Evolutionary conservation across 2,329 filamentous ascomycete species (phyloP).

Genomic region (Penicillium nordicum): DNA sequence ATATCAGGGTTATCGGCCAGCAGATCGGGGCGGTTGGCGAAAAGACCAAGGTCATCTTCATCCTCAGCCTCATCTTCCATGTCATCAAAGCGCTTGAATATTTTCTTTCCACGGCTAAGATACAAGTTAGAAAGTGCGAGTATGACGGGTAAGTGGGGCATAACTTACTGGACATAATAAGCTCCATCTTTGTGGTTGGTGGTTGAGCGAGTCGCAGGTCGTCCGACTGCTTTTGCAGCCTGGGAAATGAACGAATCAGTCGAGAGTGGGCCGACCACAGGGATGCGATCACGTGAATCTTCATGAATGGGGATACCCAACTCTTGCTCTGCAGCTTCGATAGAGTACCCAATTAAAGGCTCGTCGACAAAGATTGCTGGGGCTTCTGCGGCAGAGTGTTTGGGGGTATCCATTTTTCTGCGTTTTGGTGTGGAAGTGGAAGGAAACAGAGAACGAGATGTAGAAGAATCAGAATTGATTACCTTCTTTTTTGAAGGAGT

Average conservation of each 20-base stretch:
- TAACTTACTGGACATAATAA: conserved; percentile 20
- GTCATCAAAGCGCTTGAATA: conserved; percentile 55
- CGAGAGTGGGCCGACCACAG: conserved; percentile 24
- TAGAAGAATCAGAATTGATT: conserved; percentile 43
- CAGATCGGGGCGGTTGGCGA: conserved; percentile 40
- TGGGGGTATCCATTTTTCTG: conserved; percentile 42
- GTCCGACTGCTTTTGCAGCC: background rate
- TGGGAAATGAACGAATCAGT: conserved; percentile 53
- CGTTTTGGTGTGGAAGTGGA: conserved; percentile 48
- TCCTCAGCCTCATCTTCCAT: conserved; percentile 40
- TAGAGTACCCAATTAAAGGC: conserved; percentile 22
- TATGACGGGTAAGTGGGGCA: conserved; percentile 22
- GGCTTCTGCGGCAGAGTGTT: conserved; percentile 28
- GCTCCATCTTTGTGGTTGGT: background rate
- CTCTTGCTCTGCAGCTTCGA: background rate
- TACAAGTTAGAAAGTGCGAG: conserved; percentile 24
- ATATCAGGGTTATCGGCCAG: conserved; percentile 27
- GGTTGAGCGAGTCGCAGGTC: conserved; percentile 9
- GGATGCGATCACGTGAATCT: conserved; percentile 60
- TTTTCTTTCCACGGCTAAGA: conserved; percentile 58
- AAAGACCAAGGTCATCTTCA: conserved; percentile 43
- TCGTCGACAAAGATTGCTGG: conserved; percentile 25
- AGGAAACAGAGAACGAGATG: conserved; percentile 55
- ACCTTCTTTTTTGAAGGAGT: conserved; percentile 56
- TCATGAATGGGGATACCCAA: conserved; percentile 55